Conservation (phyloP, 306 rosid species). For the Trifolium fragiferum region DNA sequence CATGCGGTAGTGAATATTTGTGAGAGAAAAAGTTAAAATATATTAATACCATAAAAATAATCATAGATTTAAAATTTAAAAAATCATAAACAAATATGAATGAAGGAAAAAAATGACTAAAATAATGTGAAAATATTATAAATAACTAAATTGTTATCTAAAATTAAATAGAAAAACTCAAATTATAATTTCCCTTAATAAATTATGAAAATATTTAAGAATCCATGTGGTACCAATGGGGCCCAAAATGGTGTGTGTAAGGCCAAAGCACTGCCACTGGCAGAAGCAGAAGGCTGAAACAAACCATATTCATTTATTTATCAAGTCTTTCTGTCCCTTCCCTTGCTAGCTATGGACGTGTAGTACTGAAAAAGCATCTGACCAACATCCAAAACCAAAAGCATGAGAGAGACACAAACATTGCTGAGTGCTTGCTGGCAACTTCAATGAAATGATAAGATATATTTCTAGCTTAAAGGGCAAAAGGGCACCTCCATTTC, state of each 20-base stretch:
- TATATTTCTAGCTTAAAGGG: too few relatives aligned
- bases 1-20: too few relatives aligned
- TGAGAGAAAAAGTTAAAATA: too few relatives aligned
- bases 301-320: conserved; percentile 5
- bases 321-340: conserved; percentile 16
- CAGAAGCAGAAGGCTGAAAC: background rate
- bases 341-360: conserved; percentile 4
- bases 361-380: conserved; percentile 3
- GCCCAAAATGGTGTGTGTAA: background rate
- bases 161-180: too few relatives aligned
- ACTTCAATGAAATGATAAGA: background rate
- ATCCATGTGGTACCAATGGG: background rate
- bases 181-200: too few relatives aligned
- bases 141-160: too few relatives aligned
- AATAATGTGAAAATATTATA: too few relatives aligned
- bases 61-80: too few relatives aligned
- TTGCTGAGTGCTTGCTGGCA: background rate
- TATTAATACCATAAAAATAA: too few relatives aligned
- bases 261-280: background rate
- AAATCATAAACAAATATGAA: too few relatives aligned
- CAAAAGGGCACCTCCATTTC: too few relatives aligned
- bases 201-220: background rate
- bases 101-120: too few relatives aligned
- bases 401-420: background rate
- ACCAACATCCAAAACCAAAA: background rate